Conservation (phyloP, 2,329 filamentous ascomycete species). For the Dothistroma septosporum region DNA sequence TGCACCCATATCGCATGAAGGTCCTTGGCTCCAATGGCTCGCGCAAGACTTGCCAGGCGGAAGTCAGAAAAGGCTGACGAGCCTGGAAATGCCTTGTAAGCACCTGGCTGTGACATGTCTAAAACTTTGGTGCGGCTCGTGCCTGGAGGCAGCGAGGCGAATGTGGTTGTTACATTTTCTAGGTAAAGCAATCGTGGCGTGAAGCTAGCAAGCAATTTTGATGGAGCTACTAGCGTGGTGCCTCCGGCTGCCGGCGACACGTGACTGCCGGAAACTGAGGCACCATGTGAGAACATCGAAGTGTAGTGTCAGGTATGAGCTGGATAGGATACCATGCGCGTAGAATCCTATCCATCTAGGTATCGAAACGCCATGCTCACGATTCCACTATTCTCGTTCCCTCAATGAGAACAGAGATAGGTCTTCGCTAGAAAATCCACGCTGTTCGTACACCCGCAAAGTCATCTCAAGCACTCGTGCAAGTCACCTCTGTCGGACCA, state of each 20-base stretch:
- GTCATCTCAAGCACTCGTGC: not conserved
- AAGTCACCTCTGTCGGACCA: not conserved
- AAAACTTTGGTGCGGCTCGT: slow-evolving; percentile 11
- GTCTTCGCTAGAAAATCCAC: not conserved
- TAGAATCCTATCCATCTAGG: slow-evolving; percentile 23
- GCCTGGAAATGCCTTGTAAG: slow-evolving; percentile 48
- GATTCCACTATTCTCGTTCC: slow-evolving; percentile 1
- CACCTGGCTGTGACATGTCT: slow-evolving; percentile 5
- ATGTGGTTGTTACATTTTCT: slow-evolving; percentile 1
- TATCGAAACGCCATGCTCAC: slow-evolving; percentile 22
- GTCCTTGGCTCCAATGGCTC: slow-evolving; percentile 44
- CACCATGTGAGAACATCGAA: not conserved
- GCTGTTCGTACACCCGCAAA: not conserved
- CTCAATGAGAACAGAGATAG: not conserved
- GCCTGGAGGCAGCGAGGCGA: slow-evolving; percentile 16
- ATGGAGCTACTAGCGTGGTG: not conserved
- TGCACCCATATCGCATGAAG: slow-evolving; percentile 51
- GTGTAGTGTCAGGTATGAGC: not conserved
- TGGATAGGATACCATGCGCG: slow-evolving; percentile 18
- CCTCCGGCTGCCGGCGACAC: not conserved
- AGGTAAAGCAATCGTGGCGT: not conserved
- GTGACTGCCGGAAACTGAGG: not conserved
- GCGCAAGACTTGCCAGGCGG: slow-evolving; percentile 44
- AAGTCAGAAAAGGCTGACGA: slow-evolving; percentile 54
- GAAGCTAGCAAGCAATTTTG: not conserved